A percentile compares a stretch with the other conserved stretches of the same genome.
phyloP scores from a whole-genome alignment of 1,284 basidiomycete species.

The Pyrrhoderma noxium region DNA sequence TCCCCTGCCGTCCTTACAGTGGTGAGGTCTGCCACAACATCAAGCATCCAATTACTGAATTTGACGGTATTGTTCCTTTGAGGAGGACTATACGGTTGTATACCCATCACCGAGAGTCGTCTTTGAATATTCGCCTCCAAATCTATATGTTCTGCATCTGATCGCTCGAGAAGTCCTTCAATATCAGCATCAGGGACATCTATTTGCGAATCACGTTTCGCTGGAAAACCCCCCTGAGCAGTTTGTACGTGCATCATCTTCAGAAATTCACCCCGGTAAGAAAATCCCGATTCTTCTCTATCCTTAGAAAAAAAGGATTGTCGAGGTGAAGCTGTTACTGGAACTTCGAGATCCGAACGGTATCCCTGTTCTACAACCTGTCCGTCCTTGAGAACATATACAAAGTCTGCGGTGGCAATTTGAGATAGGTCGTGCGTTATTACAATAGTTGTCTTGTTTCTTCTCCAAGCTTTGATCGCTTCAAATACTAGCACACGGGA shows the following conservation, averaged over 20 bases:
- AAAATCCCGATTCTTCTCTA: no score
- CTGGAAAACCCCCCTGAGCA: conserved; percentile 42
- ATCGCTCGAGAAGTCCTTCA: conserved; percentile 36
- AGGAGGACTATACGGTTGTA: conserved; percentile 13
- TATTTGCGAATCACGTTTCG: conserved; percentile 27
- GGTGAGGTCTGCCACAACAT: conserved; percentile 64
- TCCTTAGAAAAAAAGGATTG: no score
- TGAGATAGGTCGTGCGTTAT: conserved; percentile 95
- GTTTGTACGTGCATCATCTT: conserved; percentile 46
- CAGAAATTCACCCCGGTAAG: conserved; percentile 46
- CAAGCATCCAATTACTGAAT: conserved; percentile 71
- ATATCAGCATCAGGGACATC: conserved; percentile 29
- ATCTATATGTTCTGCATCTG: conserved; percentile 31
- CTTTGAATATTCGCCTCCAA: conserved; percentile 22
- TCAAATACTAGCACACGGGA: conserved; percentile 86
- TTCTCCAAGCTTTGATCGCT: conserved; percentile 79
- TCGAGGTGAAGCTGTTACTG: not conserved
- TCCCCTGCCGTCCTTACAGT: conserved; percentile 18
- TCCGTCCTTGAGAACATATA: conserved; percentile 86
- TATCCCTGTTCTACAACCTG: conserved; percentile 85
- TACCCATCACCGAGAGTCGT: conserved; percentile 15
- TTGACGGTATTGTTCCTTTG: conserved; percentile 33
- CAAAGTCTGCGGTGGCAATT: conserved; percentile 73
- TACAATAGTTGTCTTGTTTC: conserved; percentile 85
- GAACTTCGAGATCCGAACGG: conserved; percentile 61